Evolutionary conservation across 108 stramenopile species (phyloP), one percentile per base, ranked within the genome.

Genomic region (Aurantiochytrium sp.): DNA sequence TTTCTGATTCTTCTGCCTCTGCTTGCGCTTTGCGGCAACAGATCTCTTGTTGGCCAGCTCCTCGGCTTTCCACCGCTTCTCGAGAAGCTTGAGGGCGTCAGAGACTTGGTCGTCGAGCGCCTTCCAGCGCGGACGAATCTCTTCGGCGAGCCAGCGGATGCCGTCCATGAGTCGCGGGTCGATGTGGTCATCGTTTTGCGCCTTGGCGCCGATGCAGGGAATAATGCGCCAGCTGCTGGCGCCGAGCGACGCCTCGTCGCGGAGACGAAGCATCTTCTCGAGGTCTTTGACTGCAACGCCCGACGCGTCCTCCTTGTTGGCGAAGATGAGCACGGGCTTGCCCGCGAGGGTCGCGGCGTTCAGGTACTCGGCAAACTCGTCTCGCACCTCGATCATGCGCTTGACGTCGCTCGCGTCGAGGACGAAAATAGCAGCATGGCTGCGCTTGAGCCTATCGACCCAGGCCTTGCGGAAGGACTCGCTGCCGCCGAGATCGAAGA

Each of bases 131-230:
- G 73, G 42, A 6, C 8, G 42, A 48, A 81, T 24, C 39, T 27
- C 27, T 48, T 37, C 42, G 6, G 39, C 42, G 6, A 81, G n/a
- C 73, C 73, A 81, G 17, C 73, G 39, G 12, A 81, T 24, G 1
- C 73, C 73, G 73, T 81, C 73, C 73, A 81, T 81, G n/a, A 81
- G n/a, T 6, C 73, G 39, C 12, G 39, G 24, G 24, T 81, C 73
- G 39, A 81, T 42, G 12, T 21, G 6, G 30, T 48, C 73, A 12
- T 37, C 42, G 73, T 81, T 81, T 6, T 21, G 24, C 24, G 39
- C 1, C 45, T 81, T 81, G 39, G 42, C 39, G 0, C 42, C 73
- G 2, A 81, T 48, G 45, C 73, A 81, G 12, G 42, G 39, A 48
- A 81, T 81, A 48, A 81, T 48, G 42, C 73, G 39, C 73, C 73